Percentiles rank a stretch among this genome's conserved stretches.
These are phyloP conservation scores for Borovskyia barvae DNA, from an alignment of 208 protist genomes.

Conservation along the genomic window DNA sequence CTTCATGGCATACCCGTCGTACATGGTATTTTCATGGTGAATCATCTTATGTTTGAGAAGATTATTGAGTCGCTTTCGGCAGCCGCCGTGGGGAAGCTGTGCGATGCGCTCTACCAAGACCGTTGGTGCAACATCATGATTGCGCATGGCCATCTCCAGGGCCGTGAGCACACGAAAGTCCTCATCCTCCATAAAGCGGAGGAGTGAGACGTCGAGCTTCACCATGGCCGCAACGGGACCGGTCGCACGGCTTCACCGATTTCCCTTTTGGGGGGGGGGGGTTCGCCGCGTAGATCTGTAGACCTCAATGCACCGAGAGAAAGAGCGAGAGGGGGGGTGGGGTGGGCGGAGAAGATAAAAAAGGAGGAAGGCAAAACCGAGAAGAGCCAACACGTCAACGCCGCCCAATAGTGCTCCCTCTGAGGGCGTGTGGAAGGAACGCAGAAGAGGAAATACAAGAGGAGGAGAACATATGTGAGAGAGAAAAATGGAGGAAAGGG, in stretches of 20 bases:
- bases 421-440: too few relatives aligned
- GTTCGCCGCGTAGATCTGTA: too few relatives aligned
- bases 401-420: neutral
- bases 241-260: too few relatives aligned
- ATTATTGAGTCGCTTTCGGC: constrained; percentile 84
- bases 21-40: constrained; percentile 92
- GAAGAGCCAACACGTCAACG: constrained; percentile 3
- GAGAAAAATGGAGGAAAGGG: too few relatives aligned
- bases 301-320: too few relatives aligned
- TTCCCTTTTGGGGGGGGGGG: too few relatives aligned
- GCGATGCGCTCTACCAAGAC: constrained; percentile 95
- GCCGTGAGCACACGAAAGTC: constrained; percentile 90
- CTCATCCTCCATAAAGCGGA: constrained; percentile 88
- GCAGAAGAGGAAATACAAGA: neutral
- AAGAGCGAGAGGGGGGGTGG: too few relatives aligned
- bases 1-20: constrained; percentile 98
- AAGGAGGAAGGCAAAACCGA: constrained; percentile 16
- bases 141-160: constrained; percentile 99
- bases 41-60: constrained; percentile 95
- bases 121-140: constrained; percentile 98
- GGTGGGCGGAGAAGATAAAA: constrained; percentile 4
- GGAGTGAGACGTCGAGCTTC: constrained; percentile 83
- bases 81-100: constrained; percentile 93
- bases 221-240: constrained; percentile 67
- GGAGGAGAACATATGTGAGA: constrained; percentile 6